Conservation (phyloP, 306 rosid genomes). For the Biancaea sappan region DNA sequence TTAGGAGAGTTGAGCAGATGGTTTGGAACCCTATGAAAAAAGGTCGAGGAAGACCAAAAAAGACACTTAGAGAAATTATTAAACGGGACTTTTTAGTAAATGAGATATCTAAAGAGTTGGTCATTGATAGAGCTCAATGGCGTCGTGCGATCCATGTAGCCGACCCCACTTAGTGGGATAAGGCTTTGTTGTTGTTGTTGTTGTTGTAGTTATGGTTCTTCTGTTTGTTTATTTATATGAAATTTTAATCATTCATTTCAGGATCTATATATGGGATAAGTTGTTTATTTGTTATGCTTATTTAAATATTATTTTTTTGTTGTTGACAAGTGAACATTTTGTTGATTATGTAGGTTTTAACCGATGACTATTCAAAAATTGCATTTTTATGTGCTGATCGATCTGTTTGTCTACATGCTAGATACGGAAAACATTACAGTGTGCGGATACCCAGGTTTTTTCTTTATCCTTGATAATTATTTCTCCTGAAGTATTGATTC, state of each 20-base stretch:
- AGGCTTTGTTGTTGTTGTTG: too few relatives aligned
- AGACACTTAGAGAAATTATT: too few relatives aligned
- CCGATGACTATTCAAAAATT: conserved; percentile 88
- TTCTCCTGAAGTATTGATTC: conserved; percentile 20
- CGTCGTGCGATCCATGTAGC: too few relatives aligned
- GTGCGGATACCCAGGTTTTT: conserved; percentile 89
- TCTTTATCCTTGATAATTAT: conserved; percentile 31
- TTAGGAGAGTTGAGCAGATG: too few relatives aligned
- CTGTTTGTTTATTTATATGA: background rate
- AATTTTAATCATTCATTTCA: background rate
- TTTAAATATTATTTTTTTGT: conserved; percentile 3
- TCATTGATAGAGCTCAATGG: too few relatives aligned
- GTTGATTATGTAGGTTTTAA: conserved; percentile 56
- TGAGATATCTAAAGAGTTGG: too few relatives aligned
- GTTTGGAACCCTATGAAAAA: too few relatives aligned
- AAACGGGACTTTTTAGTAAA: too few relatives aligned
- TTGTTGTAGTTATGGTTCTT: background rate
- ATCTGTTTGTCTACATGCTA: conserved; percentile 76
- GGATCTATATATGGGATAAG: background rate
- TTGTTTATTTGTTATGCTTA: background rate
- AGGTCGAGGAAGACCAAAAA: too few relatives aligned
- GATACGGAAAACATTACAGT: conserved; percentile 86
- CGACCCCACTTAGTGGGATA: too few relatives aligned
- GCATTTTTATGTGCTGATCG: conserved; percentile 96
- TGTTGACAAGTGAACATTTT: conserved; percentile 28